These are phyloP conservation scores for Ogataea henricii DNA, from an alignment of 805 yeast genomes.

Conservation along the genomic window DNA sequence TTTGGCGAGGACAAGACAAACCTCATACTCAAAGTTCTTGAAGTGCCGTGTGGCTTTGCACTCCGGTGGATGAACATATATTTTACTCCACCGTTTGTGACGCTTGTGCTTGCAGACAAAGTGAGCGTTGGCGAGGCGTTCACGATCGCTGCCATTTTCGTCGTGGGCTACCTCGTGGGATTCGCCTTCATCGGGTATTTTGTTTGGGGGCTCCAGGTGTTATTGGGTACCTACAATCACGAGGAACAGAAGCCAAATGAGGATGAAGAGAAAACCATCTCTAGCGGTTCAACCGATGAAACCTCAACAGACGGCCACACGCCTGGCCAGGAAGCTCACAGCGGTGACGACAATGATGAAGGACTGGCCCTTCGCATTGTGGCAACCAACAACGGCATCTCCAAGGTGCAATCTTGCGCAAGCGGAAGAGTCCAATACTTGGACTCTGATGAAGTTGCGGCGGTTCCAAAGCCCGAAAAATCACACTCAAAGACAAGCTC, in stretches of 20 bases:
- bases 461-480: neutral
- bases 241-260: conserved; percentile 12
- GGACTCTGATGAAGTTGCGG: neutral
- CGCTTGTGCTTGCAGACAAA: conserved; percentile 66
- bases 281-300: neutral
- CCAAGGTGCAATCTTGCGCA: neutral
- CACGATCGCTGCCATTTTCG: conserved; percentile 72
- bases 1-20: conserved; percentile 39
- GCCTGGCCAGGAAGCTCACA: neutral
- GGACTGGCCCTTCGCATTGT: conserved; percentile 28
- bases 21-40: conserved; percentile 37
- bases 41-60: conserved; percentile 68
- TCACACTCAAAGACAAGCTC: neutral
- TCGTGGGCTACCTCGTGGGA: conserved; percentile 61
- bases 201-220: conserved; percentile 43
- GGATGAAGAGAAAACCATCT: conserved; percentile 21
- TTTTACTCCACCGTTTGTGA: conserved; percentile 76
- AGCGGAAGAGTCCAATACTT: neutral
- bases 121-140: conserved; percentile 69
- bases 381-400: conserved; percentile 23
- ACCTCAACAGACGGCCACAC: neutral
- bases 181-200: conserved; percentile 51
- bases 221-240: conserved; percentile 29
- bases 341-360: conserved; percentile 29
- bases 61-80: conserved; percentile 77